phyloP scores from a whole-genome alignment of 176 grass and related monocot genomes.

The Carex kokanica region DNA sequence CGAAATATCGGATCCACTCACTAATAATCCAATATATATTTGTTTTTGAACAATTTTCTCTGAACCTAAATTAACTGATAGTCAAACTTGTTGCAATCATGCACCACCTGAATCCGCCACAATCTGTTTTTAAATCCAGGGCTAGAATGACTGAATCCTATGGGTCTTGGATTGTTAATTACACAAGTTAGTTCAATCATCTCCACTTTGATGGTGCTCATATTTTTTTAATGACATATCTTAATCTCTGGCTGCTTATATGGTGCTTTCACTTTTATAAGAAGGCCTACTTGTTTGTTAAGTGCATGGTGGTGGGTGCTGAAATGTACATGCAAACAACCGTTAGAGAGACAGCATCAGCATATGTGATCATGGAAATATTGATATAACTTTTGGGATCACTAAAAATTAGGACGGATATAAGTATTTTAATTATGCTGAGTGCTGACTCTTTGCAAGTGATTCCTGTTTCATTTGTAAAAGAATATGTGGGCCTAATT shows the following conservation, averaged over 20 bases:
- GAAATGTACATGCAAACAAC: slow-evolving; percentile 23
- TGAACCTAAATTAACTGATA: neutral
- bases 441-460: neutral
- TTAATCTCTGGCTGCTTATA: slow-evolving; percentile 3
- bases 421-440: neutral
- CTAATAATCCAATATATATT: neutral
- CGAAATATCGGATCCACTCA: neutral
- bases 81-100: neutral
- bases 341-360: slow-evolving; percentile 21
- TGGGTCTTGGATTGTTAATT: neutral
- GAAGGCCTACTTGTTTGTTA: neutral
- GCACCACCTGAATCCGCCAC: neutral
- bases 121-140: neutral
- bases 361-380: neutral
- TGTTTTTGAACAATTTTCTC: neutral
- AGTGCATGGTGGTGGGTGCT: slow-evolving; percentile 17
- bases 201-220: neutral
- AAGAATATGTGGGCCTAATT: neutral
- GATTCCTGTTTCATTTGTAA: neutral
- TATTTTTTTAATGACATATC: slow-evolving; percentile 12
- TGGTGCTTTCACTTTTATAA: neutral
- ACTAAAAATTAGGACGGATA: neutral
- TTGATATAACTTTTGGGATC: slow-evolving; percentile 3
- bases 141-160: neutral
- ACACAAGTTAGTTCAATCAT: slow-evolving; percentile 3